Base-by-base conservation (phyloP, 2,329 filamentous ascomycete species). In the Neospermospora avenae region DNA sequence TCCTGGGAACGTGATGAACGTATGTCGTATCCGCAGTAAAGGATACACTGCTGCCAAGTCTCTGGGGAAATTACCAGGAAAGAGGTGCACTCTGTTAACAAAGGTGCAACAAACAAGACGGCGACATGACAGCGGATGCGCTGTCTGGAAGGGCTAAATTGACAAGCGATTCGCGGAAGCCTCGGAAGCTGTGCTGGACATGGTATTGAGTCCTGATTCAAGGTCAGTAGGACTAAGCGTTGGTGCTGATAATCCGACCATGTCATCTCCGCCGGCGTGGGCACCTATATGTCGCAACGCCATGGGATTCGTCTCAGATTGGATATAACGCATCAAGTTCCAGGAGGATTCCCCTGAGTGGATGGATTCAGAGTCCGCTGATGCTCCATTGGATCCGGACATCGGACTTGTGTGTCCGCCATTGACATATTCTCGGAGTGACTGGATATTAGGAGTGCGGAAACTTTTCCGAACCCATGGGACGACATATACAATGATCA, bases 261-360 rank as follows among this genome's bases (percentile, higher is more conserved):
- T 25, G 6, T 25, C 10, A 28, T 37, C 34, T 1, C 13, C 20
- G 22, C 46, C 57, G 18, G 39, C 45, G 39, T 54, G 41, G 24
- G n/a, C n/a, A n/a, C 16, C 51, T n/a, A 54, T 20, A 28, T 54
- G 51, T 20, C n/a, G 28, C 18, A 60, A 55, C 3, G 24, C 57
- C 44, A 48, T 5, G 6, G 57, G 35, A n/a, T 59, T 7, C 42
- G 2, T 13, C 22, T 22, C 18, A 14, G 28, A 48, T 31, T 2
- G 22, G 20, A 31, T 18, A 4, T 24, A 44, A 18, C 25, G 22
- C 44, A 6, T 16, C 22, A 56, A 42, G 11, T 44, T 31, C 52
- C 37, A 28, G 8, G 13, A 13, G 22, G 44, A 31, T 2, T 44
- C n/a, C 37, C 34, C 39, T 55, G 52, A 55, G 39, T n/a, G 52